phyloP scores from a whole-genome alignment of 352 stramenopile genomes.

The Lagenidium sp. region DNA sequence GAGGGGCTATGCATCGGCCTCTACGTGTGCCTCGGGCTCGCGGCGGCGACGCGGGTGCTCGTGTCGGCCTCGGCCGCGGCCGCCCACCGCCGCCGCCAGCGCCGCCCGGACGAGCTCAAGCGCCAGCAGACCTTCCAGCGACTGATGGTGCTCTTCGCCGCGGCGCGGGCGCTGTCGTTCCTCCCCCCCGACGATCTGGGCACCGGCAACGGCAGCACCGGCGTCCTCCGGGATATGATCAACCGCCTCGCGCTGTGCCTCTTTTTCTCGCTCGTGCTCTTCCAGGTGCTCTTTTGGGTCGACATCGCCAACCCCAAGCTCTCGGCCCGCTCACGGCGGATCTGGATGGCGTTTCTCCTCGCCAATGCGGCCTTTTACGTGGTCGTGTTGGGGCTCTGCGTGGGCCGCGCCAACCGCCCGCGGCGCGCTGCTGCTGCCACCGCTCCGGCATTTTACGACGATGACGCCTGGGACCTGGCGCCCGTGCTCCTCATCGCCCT shows the following conservation, averaged over 20 bases:
- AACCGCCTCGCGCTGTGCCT: constrained; percentile 68
- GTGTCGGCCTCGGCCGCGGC: constrained; percentile 14
- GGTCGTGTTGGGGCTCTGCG: constrained; percentile 45
- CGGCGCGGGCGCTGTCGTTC: constrained; percentile 51
- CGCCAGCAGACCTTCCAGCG: constrained; percentile 64
- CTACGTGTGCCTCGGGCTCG: constrained; percentile 47
- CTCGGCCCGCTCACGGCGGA: constrained; percentile 55
- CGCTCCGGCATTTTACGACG: constrained; percentile 14
- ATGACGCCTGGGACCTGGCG: constrained; percentile 26
- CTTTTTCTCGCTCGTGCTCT: constrained; percentile 83
- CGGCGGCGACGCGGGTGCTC: constrained; percentile 37
- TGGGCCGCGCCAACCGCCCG: constrained; percentile 22
- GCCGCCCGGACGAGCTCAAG: constrained; percentile 19
- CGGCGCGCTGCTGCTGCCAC: background rate
- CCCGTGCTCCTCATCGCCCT: constrained; percentile 61
- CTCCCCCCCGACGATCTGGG: constrained; percentile 16
- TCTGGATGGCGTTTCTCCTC: constrained; percentile 66
- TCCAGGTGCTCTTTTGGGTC: constrained; percentile 83
- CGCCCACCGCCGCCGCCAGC: constrained; percentile 11
- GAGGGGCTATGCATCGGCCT: constrained; percentile 44
- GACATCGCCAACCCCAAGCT: constrained; percentile 81
- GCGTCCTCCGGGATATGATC: constrained; percentile 38
- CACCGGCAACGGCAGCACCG: no score
- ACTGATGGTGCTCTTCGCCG: constrained; percentile 50
- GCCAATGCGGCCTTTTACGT: constrained; percentile 73